These are phyloP conservation scores for Cryptosporidium ubiquitum DNA, from an alignment of 169 alveolate genomes.

Conservation along the genomic window DNA sequence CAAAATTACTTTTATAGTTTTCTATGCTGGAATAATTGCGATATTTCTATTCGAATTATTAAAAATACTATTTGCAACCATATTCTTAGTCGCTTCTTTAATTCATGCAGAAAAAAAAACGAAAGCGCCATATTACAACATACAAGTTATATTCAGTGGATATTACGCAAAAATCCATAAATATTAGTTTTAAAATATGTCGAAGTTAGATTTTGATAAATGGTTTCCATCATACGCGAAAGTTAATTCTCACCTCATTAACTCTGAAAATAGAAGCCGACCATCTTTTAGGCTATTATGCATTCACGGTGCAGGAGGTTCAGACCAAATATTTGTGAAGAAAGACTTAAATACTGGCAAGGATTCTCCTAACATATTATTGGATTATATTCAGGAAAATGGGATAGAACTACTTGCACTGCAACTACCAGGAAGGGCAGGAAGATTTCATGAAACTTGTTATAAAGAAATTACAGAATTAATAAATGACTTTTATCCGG, in stretches of 20 bases:
- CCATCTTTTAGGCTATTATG: slow-evolving; percentile 46
- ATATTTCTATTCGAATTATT: background rate
- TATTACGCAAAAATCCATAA: background rate
- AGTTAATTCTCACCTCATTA: slow-evolving; percentile 21
- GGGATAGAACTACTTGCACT: slow-evolving; percentile 35
- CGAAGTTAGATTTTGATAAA: slow-evolving; percentile 17
- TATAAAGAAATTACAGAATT: slow-evolving; percentile 14
- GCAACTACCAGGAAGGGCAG: slow-evolving; percentile 72
- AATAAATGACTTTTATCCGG: slow-evolving; percentile 52
- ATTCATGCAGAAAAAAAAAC: background rate
- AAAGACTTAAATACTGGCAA: background rate
- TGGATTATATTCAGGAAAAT: slow-evolving; percentile 50
- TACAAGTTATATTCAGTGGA: background rate
- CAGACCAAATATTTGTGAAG: slow-evolving; percentile 57
- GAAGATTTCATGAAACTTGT: slow-evolving; percentile 34
- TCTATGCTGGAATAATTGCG: background rate
- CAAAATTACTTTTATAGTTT: background rate
- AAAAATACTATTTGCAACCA: too few species aligned
- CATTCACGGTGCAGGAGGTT: slow-evolving; percentile 74
- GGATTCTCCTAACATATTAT: slow-evolving; percentile 14
- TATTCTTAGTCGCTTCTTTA: background rate
- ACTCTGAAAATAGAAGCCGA: background rate
- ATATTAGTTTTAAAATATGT: background rate
- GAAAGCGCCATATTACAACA: background rate
- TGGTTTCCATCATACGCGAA: slow-evolving; percentile 65